Evolutionary conservation across 2,329 filamentous ascomycete species (phyloP).

Genomic region (Aspergillus transmontanensis): DNA sequence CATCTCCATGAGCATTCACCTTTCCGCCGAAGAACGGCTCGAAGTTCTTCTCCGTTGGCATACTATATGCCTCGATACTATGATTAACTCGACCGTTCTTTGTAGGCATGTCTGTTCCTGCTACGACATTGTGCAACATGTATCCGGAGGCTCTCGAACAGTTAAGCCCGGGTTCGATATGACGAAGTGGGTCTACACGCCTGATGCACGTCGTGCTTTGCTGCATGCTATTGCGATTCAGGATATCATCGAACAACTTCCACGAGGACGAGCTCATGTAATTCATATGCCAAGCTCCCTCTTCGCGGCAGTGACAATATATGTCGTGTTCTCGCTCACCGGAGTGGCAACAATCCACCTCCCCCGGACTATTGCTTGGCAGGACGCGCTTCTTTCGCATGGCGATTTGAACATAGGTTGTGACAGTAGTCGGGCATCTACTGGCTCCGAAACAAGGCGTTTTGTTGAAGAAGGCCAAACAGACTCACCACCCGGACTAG

Average conservation of each 20-base stretch:
- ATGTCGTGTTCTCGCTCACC: slow-evolving; percentile 44
- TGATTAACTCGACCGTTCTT: slow-evolving; percentile 44
- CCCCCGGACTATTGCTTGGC: slow-evolving; percentile 46
- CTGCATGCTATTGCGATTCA: slow-evolving; percentile 51
- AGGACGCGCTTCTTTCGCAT: slow-evolving; percentile 39
- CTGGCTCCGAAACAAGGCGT: slow-evolving; percentile 40
- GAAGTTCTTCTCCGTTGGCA: slow-evolving; percentile 50
- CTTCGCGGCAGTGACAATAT: slow-evolving; percentile 48
- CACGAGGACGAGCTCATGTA: slow-evolving; percentile 47
- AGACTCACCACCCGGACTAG: slow-evolving; percentile 23
- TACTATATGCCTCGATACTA: slow-evolving; percentile 47
- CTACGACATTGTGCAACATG: slow-evolving; percentile 43
- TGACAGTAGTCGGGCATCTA: slow-evolving; percentile 24
- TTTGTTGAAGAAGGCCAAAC: slow-evolving; percentile 39
- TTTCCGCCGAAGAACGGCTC: slow-evolving; percentile 40
- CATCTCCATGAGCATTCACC: slow-evolving; percentile 40
- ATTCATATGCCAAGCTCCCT: slow-evolving; percentile 50
- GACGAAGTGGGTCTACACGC: slow-evolving; percentile 40
- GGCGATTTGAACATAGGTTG: slow-evolving; percentile 32
- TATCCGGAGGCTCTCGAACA: slow-evolving; percentile 36
- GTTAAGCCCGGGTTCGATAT: slow-evolving; percentile 39
- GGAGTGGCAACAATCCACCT: slow-evolving; percentile 42
- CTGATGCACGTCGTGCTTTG: slow-evolving; percentile 44
- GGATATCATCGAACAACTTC: slow-evolving; percentile 50
- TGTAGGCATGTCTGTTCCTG: slow-evolving; percentile 43